Evolutionary conservation across 768 basidiomycete species (phyloP), one percentile per base, ranked within the genome.

Genomic region (Amanita subjunquillea): DNA sequence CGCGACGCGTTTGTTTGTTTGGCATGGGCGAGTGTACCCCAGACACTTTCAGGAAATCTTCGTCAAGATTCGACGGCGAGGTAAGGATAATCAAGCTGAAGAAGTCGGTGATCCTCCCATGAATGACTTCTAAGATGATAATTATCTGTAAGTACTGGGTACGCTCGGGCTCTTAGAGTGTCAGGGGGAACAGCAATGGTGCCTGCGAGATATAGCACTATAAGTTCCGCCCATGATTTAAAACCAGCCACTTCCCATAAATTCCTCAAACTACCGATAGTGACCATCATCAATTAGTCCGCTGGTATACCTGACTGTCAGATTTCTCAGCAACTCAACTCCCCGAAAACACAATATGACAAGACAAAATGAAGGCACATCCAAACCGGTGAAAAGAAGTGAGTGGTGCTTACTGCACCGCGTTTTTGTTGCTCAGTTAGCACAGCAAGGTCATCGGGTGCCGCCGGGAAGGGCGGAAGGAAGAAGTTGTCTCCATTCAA

Each of bases 401-500:
- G 54, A 56, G 79, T 66, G 32, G 9, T 27, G 6, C 4, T 3
- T 3, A n/a, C 13, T 4, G 10, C 10, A 22, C 38, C 36, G 20
- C 29, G 20, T 44, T 30, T 15, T 22, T 27, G 15, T 4, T 1
- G 30, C 42, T 29, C 15, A 42, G 20, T 22, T 36, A 1, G 15
- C 57, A 41, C 58, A 78, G 74, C 69, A 64, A 81, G 78, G 63
- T 78, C 80, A 13, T 69, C 77, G 34, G 71, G 73, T 13, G 34
- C 34, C 10, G 34, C 34, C 34, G 34, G 34, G 13, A 34, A 34
- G 15, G 74, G 77, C 32, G 64, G 69, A 62, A 77, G 74, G 65
- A 87, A 78, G 72, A 73, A 84, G 65, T 70, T 87, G 44, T 82
- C 81, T 34, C 75, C 78, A 12, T 91, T 85, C 69, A 90, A 90